Evolutionary conservation across 169 alveolate species (phyloP).

Genomic region (Eimeria tenella): DNA sequence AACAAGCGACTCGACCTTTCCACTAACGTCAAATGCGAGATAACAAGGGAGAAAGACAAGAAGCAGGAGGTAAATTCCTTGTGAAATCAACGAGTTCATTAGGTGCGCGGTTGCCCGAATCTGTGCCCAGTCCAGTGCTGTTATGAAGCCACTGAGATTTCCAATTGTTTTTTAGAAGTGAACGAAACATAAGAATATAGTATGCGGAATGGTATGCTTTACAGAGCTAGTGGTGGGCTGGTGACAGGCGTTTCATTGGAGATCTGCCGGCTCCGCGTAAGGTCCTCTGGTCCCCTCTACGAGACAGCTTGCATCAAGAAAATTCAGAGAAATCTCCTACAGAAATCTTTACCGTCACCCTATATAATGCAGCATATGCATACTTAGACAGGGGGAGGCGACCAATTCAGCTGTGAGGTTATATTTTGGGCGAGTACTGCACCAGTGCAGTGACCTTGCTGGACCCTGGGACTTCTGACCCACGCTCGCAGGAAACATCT

Average conservation of each 20-base stretch:
- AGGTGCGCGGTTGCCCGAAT: slow-evolving; percentile 51
- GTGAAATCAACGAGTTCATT: slow-evolving; percentile 1
- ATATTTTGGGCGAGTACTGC: background rate
- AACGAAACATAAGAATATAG: too few relatives aligned
- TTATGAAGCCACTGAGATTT: too few relatives aligned
- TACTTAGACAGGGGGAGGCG: too few relatives aligned
- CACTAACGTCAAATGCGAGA: background rate
- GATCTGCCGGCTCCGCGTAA: slow-evolving; percentile 26
- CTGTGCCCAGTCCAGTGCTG: slow-evolving; percentile 46
- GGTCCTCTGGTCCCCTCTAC: slow-evolving; percentile 56
- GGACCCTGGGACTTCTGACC: slow-evolving; percentile 46
- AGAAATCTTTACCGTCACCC: too few relatives aligned
- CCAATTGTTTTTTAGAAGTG: too few relatives aligned
- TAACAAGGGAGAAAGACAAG: background rate
- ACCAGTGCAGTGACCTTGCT: slow-evolving; percentile 66
- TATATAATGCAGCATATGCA: too few relatives aligned
- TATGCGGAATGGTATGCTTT: background rate
- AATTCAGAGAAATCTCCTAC: too few relatives aligned
- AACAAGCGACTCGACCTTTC: background rate
- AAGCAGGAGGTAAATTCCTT: background rate
- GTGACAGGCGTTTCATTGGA: background rate
- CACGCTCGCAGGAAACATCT: slow-evolving; percentile 14
- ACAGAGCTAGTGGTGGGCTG: background rate
- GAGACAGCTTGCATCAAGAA: slow-evolving; percentile 7
- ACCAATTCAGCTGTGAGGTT: too few relatives aligned